A percentile compares a stretch with the other conserved stretches of the same genome.
These are phyloP conservation scores for Trichoderma gracile DNA, from an alignment of 2,329 filamentous ascomycete genomes.

Conservation along the genomic window DNA sequence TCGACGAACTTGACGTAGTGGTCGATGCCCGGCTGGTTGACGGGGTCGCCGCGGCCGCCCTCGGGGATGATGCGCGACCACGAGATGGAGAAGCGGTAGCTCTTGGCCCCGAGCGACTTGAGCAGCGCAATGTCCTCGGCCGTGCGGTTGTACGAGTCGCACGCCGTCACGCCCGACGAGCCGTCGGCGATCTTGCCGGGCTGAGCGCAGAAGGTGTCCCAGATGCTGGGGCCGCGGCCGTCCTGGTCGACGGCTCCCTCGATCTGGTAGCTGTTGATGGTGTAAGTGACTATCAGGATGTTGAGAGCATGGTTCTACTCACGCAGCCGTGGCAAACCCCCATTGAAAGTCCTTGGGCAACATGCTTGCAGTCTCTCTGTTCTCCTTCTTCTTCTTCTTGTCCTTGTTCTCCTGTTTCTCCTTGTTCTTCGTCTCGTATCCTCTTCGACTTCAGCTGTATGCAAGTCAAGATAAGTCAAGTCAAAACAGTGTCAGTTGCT, in stretches of 20 bases:
- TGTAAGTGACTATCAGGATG: no score
- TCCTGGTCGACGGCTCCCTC: constrained; percentile 75
- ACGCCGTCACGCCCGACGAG: constrained; percentile 73
- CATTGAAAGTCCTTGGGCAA: constrained; percentile 71
- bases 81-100: constrained; percentile 82
- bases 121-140: constrained; percentile 75
- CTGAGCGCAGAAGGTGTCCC: constrained; percentile 83
- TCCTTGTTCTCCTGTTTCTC: background rate
- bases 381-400: background rate
- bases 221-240: constrained; percentile 79
- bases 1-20: constrained; percentile 80
- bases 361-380: constrained; percentile 42
- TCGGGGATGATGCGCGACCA: constrained; percentile 84
- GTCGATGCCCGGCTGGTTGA: constrained; percentile 76
- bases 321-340: constrained; percentile 80
- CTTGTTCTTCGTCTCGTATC: no score
- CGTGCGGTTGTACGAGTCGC: constrained; percentile 83
- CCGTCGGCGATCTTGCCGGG: constrained; percentile 82
- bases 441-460: background rate
- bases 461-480: background rate
- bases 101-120: constrained; percentile 69
- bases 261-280: constrained; percentile 71
- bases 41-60: constrained; percentile 77
- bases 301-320: no score
- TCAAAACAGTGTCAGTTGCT: background rate